Percentiles rank a stretch among this genome's conserved stretches.
Evolutionary conservation across 805 yeast species (phyloP).

Genomic region (Cyberlindnera euphorbiiphila): DNA sequence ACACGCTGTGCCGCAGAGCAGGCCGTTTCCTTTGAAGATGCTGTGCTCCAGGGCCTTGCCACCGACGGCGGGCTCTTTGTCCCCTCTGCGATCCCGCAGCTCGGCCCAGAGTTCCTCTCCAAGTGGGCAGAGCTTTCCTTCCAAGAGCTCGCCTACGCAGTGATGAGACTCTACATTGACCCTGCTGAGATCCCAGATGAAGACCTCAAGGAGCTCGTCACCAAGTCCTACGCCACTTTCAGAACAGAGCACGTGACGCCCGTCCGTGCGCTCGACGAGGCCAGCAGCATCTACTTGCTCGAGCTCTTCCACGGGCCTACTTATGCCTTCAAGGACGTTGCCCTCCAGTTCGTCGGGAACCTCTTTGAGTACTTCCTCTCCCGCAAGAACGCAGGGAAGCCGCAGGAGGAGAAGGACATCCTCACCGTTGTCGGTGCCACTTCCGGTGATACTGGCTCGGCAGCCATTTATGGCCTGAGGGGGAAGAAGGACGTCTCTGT

Average conservation of each 20-base stretch:
- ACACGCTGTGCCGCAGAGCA: constrained; percentile 60
- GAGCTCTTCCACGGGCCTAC: constrained; percentile 99
- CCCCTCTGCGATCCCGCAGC: constrained; percentile 76
- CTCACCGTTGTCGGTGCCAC: constrained; percentile 99
- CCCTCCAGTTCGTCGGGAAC: constrained; percentile 96
- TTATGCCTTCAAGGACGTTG: constrained; percentile 98
- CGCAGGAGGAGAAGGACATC: constrained; percentile 61
- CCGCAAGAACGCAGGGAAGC: constrained; percentile 59
- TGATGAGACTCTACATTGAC: constrained; percentile 75
- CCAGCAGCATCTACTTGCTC: constrained; percentile 63
- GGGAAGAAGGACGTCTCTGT: constrained; percentile 98
- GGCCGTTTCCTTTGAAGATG: constrained; percentile 69
- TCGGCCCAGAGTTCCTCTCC: constrained; percentile 47
- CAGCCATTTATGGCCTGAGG: constrained; percentile 96
- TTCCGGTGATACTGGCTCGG: constrained; percentile 98
- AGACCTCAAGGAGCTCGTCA: constrained; percentile 61
- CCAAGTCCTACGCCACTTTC: constrained; percentile 84
- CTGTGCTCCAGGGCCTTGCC: constrained; percentile 86
- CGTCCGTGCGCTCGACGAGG: constrained; percentile 52
- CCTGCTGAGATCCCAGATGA: constrained; percentile 66
- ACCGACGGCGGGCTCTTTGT: constrained; percentile 95
- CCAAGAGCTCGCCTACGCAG: constrained; percentile 82
- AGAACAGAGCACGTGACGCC: constrained; percentile 90
- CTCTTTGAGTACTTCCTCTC: constrained; percentile 86
- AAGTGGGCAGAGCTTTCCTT: constrained; percentile 75